Percentiles rank a stretch among this genome's conserved stretches.
Evolutionary conservation across 148 eudicot genomes (phyloP).

Genomic region (Rhododendron vialii): DNA sequence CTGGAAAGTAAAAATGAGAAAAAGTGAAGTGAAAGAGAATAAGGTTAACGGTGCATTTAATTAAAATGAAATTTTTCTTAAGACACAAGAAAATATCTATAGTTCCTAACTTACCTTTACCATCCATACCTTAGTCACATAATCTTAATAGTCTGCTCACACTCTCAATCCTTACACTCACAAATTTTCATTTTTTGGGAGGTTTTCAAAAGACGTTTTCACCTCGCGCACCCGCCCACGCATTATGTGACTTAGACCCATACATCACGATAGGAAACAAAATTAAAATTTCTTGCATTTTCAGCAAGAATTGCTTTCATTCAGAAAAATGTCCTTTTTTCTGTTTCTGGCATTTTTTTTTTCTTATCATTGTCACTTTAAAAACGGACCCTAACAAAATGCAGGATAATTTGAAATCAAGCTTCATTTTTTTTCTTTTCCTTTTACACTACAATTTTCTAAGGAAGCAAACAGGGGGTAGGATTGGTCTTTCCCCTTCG

Average conservation of each 20-base stretch:
- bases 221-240: neutral
- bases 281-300: too few relatives aligned
- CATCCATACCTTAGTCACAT: neutral
- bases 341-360: neutral
- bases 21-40: neutral
- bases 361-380: too few relatives aligned
- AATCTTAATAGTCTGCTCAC: neutral
- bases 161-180: neutral
- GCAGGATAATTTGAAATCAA: neutral
- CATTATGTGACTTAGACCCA: neutral
- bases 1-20: neutral
- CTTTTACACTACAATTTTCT: neutral
- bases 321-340: too few relatives aligned
- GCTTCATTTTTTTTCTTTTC: neutral
- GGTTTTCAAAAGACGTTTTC: neutral
- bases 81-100: neutral
- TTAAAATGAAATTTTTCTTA: neutral
- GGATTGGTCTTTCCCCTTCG: neutral
- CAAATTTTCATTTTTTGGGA: neutral
- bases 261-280: neutral
- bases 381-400: neutral
- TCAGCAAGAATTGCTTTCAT: too few relatives aligned
- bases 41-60: neutral
- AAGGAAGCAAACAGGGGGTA: neutral
- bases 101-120: neutral